A percentile compares a stretch with the other conserved stretches of the same genome.
Conservation (phyloP, 768 basidiomycete genomes). For the Gymnopilus junonius region DNA sequence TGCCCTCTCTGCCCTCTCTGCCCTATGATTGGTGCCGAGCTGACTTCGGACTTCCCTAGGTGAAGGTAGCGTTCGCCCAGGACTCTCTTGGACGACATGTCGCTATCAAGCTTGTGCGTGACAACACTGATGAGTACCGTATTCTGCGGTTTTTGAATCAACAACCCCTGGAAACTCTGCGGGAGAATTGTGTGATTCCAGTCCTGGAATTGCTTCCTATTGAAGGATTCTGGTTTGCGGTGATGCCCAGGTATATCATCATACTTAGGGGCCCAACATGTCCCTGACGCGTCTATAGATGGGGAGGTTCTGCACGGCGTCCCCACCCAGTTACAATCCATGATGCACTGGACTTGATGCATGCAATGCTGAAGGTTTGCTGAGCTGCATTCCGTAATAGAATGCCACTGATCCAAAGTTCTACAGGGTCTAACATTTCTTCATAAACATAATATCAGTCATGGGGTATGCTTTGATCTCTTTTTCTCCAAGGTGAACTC, state of each 20-base stretch:
- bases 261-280: background rate
- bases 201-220: constrained; percentile 26
- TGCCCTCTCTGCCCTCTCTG: too few relatives aligned
- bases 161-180: constrained; percentile 1
- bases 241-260: constrained; percentile 35
- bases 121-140: constrained; percentile 23
- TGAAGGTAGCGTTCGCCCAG: constrained; percentile 22
- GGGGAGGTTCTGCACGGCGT: background rate
- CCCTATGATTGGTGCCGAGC: too few relatives aligned
- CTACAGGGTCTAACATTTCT: constrained; percentile 21
- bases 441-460: constrained; percentile 23
- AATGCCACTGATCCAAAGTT: background rate
- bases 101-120: constrained; percentile 26
- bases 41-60: too few relatives aligned
- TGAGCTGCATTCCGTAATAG: background rate
- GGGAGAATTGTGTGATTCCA: constrained; percentile 19
- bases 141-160: constrained; percentile 20
- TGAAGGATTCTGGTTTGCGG: constrained; percentile 26
- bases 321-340: background rate
- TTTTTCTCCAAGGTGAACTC: background rate
- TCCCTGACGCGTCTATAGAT: constrained; percentile 7
- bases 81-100: constrained; percentile 24
- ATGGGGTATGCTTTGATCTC: constrained; percentile 13
- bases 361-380: constrained; percentile 18
- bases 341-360: constrained; percentile 15